A percentile compares a stretch with the other conserved stretches of the same genome.
phyloP scores from a whole-genome alignment of 2,329 filamentous ascomycete species.

The Penicillium griseofulvum region DNA sequence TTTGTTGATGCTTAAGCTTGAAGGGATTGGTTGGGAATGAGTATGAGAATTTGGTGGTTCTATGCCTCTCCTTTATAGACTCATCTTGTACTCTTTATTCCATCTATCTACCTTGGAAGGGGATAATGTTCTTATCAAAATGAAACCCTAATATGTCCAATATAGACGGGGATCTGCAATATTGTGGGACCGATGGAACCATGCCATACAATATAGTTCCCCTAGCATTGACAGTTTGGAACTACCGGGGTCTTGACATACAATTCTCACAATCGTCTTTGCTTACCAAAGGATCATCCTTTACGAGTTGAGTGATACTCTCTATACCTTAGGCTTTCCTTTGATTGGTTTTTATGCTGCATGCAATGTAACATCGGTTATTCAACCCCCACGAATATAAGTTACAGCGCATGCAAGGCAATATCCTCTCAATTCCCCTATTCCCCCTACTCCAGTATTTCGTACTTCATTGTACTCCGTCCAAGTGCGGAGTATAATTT shows the following conservation, averaged over 20 bases:
- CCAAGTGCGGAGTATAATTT: background rate
- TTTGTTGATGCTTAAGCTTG: conserved; percentile 1
- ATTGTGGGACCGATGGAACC: background rate
- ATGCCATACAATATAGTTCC: background rate
- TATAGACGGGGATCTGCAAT: conserved; percentile 24
- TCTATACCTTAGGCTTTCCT: background rate
- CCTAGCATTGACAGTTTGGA: background rate
- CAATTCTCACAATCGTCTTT: background rate
- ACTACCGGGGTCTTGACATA: background rate
- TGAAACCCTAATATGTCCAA: background rate
- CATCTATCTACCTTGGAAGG: background rate
- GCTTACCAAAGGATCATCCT: background rate
- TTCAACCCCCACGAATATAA: background rate
- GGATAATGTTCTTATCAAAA: background rate
- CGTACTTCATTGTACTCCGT: background rate
- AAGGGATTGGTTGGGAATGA: background rate
- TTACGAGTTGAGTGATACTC: background rate
- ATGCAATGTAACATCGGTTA: background rate
- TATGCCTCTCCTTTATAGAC: background rate
- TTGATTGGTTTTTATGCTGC: background rate
- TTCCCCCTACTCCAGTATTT: background rate
- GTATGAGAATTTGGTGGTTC: background rate
- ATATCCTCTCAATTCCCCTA: background rate
- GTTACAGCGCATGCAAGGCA: background rate
- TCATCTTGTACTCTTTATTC: background rate